Evolutionary conservation across 1,139 yeast species (phyloP).

Genomic region (Lodderomyces pseudojiufengensis): DNA sequence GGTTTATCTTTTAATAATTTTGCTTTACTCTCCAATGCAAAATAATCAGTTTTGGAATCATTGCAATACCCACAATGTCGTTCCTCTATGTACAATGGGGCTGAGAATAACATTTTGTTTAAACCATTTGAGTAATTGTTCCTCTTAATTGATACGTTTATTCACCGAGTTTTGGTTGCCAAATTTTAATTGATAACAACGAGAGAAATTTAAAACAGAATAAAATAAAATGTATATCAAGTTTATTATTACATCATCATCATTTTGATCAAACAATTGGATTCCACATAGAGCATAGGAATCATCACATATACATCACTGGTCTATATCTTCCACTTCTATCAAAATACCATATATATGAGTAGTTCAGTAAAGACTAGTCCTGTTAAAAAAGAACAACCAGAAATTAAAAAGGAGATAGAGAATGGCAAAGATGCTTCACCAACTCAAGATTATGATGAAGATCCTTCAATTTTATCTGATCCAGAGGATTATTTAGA

Average conservation of each 20-base stretch:
- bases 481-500: conserved; percentile 50
- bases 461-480: conserved; percentile 33
- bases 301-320: background rate
- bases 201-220: conserved; percentile 1
- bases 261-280: background rate
- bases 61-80: conserved; percentile 63
- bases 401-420: conserved; percentile 5
- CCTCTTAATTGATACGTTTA: no score
- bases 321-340: background rate
- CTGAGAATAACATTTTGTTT: conserved; percentile 6
- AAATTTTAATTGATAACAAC: background rate
- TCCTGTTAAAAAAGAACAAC: conserved; percentile 14
- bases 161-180: background rate
- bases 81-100: conserved; percentile 23
- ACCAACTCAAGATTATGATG: conserved; percentile 20
- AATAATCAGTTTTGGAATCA: conserved; percentile 39
- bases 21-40: conserved; percentile 29
- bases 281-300: background rate
- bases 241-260: background rate
- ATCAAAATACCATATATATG: conserved; percentile 4
- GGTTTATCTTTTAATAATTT: conserved; percentile 9
- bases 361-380: conserved; percentile 17
- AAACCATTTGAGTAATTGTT: no score
- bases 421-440: conserved; percentile 4
- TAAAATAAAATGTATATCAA: background rate